Percentiles rank a stretch among this genome's conserved stretches.
Evolutionary conservation across 805 yeast genomes (phyloP).

Genomic region (Nakazawaea populi): DNA sequence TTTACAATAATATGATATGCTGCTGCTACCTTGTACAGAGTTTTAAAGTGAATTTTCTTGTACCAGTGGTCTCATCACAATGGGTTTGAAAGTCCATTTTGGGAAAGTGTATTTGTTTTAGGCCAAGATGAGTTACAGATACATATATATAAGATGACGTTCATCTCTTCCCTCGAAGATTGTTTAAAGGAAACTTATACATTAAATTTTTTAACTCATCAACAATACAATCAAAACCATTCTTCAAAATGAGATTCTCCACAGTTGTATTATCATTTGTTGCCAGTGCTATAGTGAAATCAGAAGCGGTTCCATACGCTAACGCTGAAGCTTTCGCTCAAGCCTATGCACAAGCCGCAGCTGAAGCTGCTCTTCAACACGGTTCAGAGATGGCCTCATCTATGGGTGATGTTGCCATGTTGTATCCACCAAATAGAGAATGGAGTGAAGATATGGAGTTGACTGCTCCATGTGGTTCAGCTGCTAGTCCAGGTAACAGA

Average conservation of each 20-base stretch:
- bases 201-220: too few relatives aligned
- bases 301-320: slow-evolving; percentile 13
- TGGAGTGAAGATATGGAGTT: slow-evolving; percentile 41
- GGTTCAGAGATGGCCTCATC: slow-evolving; percentile 29
- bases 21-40: too few relatives aligned
- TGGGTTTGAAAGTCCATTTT: too few relatives aligned
- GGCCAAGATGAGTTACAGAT: too few relatives aligned
- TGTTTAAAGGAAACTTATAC: too few relatives aligned
- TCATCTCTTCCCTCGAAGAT: too few relatives aligned
- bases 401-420: slow-evolving; percentile 34
- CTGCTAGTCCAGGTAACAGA: slow-evolving; percentile 29
- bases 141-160: too few relatives aligned
- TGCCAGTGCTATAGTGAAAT: slow-evolving; percentile 2
- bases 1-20: too few relatives aligned
- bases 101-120: too few relatives aligned
- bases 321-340: slow-evolving; percentile 21
- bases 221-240: neutral
- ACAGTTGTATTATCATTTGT: neutral
- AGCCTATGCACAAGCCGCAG: slow-evolving; percentile 18
- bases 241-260: slow-evolving; percentile 2
- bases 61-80: too few relatives aligned
- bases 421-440: slow-evolving; percentile 37
- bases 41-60: too few relatives aligned
- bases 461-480: slow-evolving; percentile 41
- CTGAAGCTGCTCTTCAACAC: slow-evolving; percentile 25